Evolutionary conservation across 768 basidiomycete genomes (phyloP).

Genomic region (Leccinum ochraceum): DNA sequence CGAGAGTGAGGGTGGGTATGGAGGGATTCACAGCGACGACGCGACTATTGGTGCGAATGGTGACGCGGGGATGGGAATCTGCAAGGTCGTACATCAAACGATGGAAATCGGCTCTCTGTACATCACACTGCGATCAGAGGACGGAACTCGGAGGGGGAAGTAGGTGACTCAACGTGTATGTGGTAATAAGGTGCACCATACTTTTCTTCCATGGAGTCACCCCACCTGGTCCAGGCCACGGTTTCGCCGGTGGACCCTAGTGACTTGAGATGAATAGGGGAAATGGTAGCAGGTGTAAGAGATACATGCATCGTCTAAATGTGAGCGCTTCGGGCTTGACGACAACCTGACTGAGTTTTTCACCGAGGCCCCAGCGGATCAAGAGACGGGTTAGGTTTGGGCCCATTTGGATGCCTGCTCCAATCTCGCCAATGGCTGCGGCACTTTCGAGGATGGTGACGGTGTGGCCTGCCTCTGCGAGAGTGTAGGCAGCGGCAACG

Average conservation of each 20-base stretch:
- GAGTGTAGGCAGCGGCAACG: slow-evolving; percentile 44
- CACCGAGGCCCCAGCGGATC: slow-evolving; percentile 50
- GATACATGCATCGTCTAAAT: slow-evolving; percentile 49
- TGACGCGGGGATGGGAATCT: slow-evolving; percentile 34
- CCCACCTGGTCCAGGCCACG: slow-evolving; percentile 39
- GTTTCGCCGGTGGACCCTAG: slow-evolving; percentile 35
- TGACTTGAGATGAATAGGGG: background rate
- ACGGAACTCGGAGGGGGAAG: background rate
- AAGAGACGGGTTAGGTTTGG: slow-evolving; percentile 48
- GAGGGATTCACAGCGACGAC: slow-evolving; percentile 39
- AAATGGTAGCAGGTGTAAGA: background rate
- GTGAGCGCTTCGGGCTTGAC: slow-evolving; percentile 42
- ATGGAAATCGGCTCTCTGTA: slow-evolving; percentile 49
- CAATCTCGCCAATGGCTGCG: slow-evolving; percentile 41
- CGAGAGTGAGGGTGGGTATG: slow-evolving; percentile 38
- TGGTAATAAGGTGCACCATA: slow-evolving; percentile 37
- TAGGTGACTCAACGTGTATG: slow-evolving; percentile 32
- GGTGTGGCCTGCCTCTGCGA: slow-evolving; percentile 48
- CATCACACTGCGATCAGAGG: background rate
- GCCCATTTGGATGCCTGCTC: slow-evolving; percentile 52
- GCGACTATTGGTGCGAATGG: slow-evolving; percentile 37
- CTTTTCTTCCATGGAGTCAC: slow-evolving; percentile 31
- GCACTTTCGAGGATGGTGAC: slow-evolving; percentile 52
- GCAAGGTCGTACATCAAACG: slow-evolving; percentile 39
- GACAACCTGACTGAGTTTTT: slow-evolving; percentile 38